Evolutionary conservation across 2,329 filamentous ascomycete genomes (phyloP).

Genomic region (Microsporum audouinii): DNA sequence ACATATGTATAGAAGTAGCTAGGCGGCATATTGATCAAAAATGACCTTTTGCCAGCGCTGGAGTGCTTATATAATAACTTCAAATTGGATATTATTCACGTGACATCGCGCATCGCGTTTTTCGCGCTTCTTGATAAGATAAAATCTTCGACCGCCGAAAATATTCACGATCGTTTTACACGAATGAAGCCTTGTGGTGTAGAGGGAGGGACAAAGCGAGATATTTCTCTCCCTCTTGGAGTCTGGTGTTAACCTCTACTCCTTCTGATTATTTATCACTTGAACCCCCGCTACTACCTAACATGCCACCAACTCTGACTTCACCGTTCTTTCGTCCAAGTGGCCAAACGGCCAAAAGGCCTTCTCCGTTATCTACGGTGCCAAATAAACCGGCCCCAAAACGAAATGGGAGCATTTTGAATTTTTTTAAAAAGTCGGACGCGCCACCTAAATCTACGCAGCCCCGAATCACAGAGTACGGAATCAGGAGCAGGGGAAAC

Average conservation of each 20-base stretch:
- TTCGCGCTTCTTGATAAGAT: not conserved
- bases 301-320: not conserved
- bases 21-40: not conserved
- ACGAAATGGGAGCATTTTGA: slow-evolving; percentile 56
- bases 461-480: slow-evolving; percentile 44
- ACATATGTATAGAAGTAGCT: not conserved
- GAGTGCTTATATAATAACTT: not conserved
- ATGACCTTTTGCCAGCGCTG: not conserved
- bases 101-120: slow-evolving; percentile 4
- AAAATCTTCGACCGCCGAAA: not conserved
- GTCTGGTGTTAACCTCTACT: not conserved
- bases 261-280: not conserved
- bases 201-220: not conserved
- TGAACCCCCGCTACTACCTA: not conserved
- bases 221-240: slow-evolving; percentile 1
- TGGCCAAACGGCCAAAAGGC: not conserved
- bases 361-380: not conserved
- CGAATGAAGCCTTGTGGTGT: not conserved
- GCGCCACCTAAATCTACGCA: slow-evolving; percentile 37
- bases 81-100: not conserved
- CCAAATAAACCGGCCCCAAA: slow-evolving; percentile 2
- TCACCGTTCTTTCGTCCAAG: slow-evolving; percentile 7
- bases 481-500: slow-evolving; percentile 16
- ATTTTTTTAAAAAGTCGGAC: slow-evolving; percentile 61
- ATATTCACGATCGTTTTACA: not conserved